Conservation (phyloP, 129 eudicot species). For the Helianthus tuberosus region DNA sequence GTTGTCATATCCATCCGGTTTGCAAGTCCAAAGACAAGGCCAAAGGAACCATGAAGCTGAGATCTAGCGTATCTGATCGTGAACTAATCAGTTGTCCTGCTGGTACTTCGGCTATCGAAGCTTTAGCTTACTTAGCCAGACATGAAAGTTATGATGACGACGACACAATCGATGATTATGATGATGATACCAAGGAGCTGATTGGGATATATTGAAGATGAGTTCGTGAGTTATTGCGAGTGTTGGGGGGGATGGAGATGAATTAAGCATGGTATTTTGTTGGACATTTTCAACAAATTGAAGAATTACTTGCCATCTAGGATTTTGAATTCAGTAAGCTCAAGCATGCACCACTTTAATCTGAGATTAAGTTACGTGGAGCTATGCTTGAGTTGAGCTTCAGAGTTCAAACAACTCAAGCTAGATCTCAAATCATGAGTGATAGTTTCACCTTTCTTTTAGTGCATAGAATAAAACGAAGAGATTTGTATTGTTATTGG, state of each 20-base stretch:
- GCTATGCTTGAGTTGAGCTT: too few species aligned
- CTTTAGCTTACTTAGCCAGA: constrained; percentile 44
- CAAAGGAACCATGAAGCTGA: constrained; percentile 55
- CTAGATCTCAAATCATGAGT: too few species aligned
- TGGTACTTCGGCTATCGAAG: constrained; percentile 44
- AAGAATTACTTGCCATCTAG: too few species aligned
- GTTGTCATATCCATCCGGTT: constrained; percentile 60
- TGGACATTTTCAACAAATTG: too few species aligned
- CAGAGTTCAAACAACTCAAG: too few species aligned
- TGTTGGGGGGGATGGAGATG: too few species aligned
- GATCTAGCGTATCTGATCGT: constrained; percentile 34
- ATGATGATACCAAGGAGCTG: constrained; percentile 11
- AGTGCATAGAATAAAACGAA: too few species aligned
- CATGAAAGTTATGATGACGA: constrained; percentile 12
- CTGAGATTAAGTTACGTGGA: too few species aligned
- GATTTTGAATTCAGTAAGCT: too few species aligned
- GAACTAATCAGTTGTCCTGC: constrained; percentile 11
- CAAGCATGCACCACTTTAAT: not conserved
- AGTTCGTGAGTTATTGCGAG: not conserved
- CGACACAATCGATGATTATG: constrained; percentile 20
- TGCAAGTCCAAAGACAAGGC: constrained; percentile 59
- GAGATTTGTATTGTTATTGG: too few species aligned
- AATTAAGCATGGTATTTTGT: constrained; percentile 74
- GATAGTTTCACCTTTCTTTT: too few species aligned
- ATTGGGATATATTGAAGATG: not conserved